Evolutionary conservation across 2,329 filamentous ascomycete genomes (phyloP).

Genomic region (Fusarium domesticum): DNA sequence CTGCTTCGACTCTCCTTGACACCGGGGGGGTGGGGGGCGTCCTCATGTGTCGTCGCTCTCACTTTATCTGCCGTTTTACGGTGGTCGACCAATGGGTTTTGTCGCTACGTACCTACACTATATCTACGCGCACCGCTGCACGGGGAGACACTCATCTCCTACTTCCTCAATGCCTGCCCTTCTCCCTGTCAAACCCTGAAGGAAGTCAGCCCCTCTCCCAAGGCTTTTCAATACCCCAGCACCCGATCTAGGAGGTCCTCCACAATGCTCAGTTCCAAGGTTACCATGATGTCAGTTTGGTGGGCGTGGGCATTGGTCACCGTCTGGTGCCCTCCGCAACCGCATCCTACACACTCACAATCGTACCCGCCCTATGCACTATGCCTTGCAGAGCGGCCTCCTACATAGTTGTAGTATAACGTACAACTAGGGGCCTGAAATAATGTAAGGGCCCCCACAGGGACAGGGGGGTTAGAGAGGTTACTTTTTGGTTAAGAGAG

Average conservation of each 20-base stretch:
- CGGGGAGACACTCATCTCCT: constrained; percentile 15
- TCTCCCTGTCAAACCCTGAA: constrained; percentile 13
- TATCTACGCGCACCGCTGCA: constrained; percentile 11
- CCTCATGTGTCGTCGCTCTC: constrained; percentile 12
- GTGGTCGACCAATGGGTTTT: neutral
- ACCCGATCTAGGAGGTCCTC: constrained; percentile 7
- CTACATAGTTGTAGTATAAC: too few relatives aligned
- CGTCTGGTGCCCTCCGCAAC: constrained; percentile 20
- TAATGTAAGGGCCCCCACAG: too few relatives aligned
- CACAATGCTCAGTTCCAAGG: neutral
- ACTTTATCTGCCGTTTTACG: constrained; percentile 14
- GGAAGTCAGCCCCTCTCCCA: constrained; percentile 9
- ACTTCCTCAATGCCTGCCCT: constrained; percentile 9
- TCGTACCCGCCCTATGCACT: neutral
- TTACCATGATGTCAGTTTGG: constrained; percentile 18
- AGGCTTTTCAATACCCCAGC: constrained; percentile 12
- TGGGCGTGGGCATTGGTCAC: constrained; percentile 4
- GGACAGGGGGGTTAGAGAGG: too few relatives aligned
- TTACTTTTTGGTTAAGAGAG: too few relatives aligned
- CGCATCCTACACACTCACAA: constrained; percentile 14
- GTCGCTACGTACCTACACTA: constrained; percentile 10
- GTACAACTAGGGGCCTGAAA: too few relatives aligned
- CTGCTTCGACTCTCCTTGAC: constrained; percentile 3
- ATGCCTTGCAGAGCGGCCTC: neutral
- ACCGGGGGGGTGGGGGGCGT: constrained; percentile 11